Conservation (phyloP, 345 rosid species). For the Nasturtium officinale region DNA sequence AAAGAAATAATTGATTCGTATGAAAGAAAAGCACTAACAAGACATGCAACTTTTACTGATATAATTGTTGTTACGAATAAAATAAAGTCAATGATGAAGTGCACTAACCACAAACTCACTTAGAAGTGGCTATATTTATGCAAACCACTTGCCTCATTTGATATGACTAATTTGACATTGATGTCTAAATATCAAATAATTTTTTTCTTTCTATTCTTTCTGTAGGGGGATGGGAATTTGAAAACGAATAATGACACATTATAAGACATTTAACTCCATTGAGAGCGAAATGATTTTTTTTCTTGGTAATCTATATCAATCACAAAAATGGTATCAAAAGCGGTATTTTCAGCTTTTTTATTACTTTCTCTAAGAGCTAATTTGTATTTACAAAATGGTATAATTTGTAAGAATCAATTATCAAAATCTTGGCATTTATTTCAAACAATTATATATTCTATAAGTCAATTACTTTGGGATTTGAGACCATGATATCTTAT, state of each 20-base stretch:
- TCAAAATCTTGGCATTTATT: background rate
- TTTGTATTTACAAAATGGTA: no score
- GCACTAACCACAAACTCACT: conserved; percentile 38
- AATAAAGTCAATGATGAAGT: conserved; percentile 41
- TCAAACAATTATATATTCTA: no score
- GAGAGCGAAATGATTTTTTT: background rate
- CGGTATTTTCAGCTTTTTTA: no score
- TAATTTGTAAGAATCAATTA: no score
- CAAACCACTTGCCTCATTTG: conserved; percentile 22
- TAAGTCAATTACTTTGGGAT: no score
- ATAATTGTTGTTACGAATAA: conserved; percentile 26
- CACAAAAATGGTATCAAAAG: no score
- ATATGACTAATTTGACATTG: conserved; percentile 35
- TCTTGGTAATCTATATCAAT: background rate
- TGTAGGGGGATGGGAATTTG: background rate
- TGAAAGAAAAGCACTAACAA: conserved; percentile 26
- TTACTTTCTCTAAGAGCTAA: no score
- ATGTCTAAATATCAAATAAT: conserved; percentile 8
- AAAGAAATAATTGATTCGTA: background rate
- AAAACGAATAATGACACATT: background rate
- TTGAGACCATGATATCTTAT: no score
- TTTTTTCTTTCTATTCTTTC: background rate
- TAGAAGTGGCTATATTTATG: conserved; percentile 27
- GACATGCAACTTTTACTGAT: conserved; percentile 14
- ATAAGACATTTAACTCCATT: background rate